Conservation (phyloP, 495 filamentous ascomycete genomes). For the Evernia prunastri region DNA sequence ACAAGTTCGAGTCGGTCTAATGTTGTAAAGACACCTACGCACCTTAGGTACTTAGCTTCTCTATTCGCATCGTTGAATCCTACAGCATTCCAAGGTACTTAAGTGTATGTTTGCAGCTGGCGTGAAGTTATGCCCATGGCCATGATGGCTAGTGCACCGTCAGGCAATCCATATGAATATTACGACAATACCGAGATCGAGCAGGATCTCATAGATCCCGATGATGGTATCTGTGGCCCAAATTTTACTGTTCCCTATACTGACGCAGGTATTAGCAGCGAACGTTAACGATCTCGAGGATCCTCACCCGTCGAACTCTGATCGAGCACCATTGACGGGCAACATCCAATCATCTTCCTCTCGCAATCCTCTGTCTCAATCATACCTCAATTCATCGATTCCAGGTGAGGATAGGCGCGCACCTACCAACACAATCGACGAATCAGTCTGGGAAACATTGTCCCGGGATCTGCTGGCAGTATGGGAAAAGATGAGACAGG, state of each 20-base stretch:
- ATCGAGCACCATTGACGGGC: conserved; percentile 71
- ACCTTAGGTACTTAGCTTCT: not conserved
- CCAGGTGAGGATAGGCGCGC: conserved; percentile 92
- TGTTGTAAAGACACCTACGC: not conserved
- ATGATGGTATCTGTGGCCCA: conserved; percentile 60
- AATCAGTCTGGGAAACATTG: conserved; percentile 91
- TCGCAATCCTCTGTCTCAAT: conserved; percentile 39
- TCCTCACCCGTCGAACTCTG: conserved; percentile 62
- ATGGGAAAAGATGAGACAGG: conserved; percentile 96
- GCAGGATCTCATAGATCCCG: conserved; percentile 89
- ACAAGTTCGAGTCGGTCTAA: too few relatives aligned
- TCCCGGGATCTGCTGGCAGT: conserved; percentile 85
- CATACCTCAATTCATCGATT: conserved; percentile 79
- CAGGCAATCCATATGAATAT: conserved; percentile 42
- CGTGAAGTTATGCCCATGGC: conserved; percentile 7
- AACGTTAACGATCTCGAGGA: conserved; percentile 85
- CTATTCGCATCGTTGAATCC: not conserved
- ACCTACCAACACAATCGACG: conserved; percentile 89
- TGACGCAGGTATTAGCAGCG: conserved; percentile 18
- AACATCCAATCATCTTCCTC: conserved; percentile 60
- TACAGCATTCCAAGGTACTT: not conserved
- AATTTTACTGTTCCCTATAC: not conserved
- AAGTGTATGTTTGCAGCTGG: not conserved
- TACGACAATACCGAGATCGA: conserved; percentile 70
- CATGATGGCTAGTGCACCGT: conserved; percentile 43